phyloP scores from a whole-genome alignment of 2,329 filamentous ascomycete species.

The Stachybotrys chartarum region DNA sequence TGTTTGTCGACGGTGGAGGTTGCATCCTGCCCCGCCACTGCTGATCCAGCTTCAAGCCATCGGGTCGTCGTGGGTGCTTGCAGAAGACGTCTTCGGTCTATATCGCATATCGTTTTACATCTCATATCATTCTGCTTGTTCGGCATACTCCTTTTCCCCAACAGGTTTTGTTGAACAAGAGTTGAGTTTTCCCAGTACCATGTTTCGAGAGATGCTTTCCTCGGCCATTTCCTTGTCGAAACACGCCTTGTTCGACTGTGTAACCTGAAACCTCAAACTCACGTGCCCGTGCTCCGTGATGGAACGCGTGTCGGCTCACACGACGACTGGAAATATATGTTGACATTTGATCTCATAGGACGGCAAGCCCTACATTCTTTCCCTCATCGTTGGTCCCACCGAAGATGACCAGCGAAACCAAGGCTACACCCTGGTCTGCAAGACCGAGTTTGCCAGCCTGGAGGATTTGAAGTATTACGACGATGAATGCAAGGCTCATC shows the following conservation, averaged over 20 bases:
- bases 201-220: too few species aligned
- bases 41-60: not conserved
- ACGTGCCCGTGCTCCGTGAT: not conserved
- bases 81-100: not conserved
- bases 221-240: too few species aligned
- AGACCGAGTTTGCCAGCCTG: slow-evolving; percentile 46
- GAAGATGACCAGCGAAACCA: slow-evolving; percentile 47
- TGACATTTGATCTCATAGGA: slow-evolving; percentile 30
- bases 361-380: slow-evolving; percentile 53
- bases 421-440: slow-evolving; percentile 50
- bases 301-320: not conserved
- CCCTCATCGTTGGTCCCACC: slow-evolving; percentile 39
- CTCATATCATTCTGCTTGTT: too few species aligned
- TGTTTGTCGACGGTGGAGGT: not conserved
- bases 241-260: too few species aligned
- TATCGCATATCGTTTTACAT: too few species aligned
- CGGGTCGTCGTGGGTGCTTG: not conserved
- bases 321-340: not conserved
- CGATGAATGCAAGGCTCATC: slow-evolving; percentile 27
- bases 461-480: slow-evolving; percentile 60
- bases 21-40: not conserved
- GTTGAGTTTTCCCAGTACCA: too few species aligned
- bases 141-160: too few species aligned
- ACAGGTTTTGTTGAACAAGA: too few species aligned
- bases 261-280: not conserved